A percentile compares a stretch with the other conserved stretches of the same genome.
These are phyloP conservation scores for Penicillium tannophilum DNA, from an alignment of 495 filamentous ascomycete species.

Conservation along the genomic window DNA sequence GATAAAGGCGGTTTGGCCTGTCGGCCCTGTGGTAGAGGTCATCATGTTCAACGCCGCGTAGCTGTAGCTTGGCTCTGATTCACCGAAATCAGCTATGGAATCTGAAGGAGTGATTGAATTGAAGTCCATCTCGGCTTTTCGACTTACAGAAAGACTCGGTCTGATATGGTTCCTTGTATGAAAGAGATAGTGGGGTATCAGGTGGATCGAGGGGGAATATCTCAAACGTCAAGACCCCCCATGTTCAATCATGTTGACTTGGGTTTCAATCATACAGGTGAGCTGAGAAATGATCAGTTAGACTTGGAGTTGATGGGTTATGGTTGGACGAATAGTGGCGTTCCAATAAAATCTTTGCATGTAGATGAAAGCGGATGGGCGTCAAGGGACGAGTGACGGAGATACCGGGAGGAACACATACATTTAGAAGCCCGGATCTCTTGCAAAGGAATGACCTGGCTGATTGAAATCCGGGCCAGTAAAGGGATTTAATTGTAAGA, in stretches of 20 bases:
- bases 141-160: background rate
- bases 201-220: constrained; percentile 3
- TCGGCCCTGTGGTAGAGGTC: constrained; percentile 16
- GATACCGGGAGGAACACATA: constrained; percentile 2
- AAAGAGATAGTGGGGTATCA: background rate
- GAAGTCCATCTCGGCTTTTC: background rate
- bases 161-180: background rate
- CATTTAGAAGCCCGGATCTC: constrained; percentile 14
- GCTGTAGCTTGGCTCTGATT: constrained; percentile 6
- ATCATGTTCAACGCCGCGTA: constrained; percentile 22
- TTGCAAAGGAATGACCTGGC: constrained; percentile 7
- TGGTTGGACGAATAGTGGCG: constrained; percentile 3
- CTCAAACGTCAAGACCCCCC: constrained; percentile 15
- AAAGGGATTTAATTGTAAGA: constrained; percentile 6
- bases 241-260: constrained; percentile 11
- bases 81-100: background rate
- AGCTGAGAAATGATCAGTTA: constrained; percentile 1
- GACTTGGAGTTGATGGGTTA: background rate
- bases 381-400: background rate
- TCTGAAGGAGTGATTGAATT: background rate
- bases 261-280: constrained; percentile 1
- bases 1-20: constrained; percentile 20
- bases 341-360: constrained; percentile 9
- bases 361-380: constrained; percentile 9
- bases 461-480: constrained; percentile 17